These are phyloP conservation scores for Acanthamoeba rhysodes DNA, from an alignment of 208 protist species.

Conservation along the genomic window DNA sequence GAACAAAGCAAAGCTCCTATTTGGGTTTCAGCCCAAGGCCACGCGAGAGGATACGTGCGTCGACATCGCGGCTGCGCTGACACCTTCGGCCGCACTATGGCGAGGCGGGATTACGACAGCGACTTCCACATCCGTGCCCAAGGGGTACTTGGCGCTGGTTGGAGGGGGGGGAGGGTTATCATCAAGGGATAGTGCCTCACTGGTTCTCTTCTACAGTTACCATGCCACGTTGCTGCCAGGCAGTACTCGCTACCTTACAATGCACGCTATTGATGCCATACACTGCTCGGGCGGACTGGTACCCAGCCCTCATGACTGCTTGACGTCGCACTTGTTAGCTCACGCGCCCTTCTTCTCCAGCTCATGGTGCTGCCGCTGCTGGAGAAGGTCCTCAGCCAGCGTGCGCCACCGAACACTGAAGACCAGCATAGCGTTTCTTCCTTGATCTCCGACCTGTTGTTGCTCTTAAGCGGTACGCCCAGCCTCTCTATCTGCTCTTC, in stretches of 20 bases:
- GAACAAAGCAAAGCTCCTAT: slow-evolving; percentile 48
- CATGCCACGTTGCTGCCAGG: slow-evolving; percentile 41
- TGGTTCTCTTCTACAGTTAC: neutral
- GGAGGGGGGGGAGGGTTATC: neutral
- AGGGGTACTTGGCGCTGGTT: neutral
- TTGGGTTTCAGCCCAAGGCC: slow-evolving; percentile 55
- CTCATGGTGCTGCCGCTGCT: slow-evolving; percentile 48
- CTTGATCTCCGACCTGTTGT: slow-evolving; percentile 31
- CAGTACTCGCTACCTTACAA: slow-evolving; percentile 4
- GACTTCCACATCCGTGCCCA: slow-evolving; percentile 14
- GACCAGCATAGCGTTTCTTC: neutral
- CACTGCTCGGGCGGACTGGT: slow-evolving; percentile 26
- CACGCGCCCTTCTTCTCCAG: neutral
- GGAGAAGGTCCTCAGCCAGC: neutral
- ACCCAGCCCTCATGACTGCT: neutral
- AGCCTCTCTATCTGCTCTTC: neutral
- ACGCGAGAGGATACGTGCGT: slow-evolving; percentile 29
- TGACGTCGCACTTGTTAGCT: neutral
- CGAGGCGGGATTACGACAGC: neutral
- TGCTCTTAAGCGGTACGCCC: slow-evolving; percentile 35
- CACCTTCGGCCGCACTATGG: neutral
- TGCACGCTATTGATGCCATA: slow-evolving; percentile 38
- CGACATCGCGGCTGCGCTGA: slow-evolving; percentile 40
- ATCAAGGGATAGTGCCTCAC: neutral
- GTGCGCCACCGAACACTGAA: neutral